Evolutionary conservation across 176 grass and related monocot species (phyloP), one percentile per base, ranked within the genome.

Genomic region (Carex scoparia): DNA sequence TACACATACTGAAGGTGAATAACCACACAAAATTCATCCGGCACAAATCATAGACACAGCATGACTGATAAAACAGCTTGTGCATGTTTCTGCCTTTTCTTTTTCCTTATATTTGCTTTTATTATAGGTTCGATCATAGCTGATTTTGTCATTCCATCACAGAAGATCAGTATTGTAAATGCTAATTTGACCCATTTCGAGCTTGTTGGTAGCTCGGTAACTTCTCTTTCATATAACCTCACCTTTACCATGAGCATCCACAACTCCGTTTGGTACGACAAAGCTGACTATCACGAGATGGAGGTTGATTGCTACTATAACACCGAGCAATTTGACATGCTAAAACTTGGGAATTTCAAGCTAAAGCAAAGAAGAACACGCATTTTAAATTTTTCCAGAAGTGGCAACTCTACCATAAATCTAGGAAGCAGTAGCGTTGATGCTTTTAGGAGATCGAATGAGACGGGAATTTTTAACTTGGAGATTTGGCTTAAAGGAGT

Each of bases 221-320:
- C 89, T 0, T 33, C 60, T 10, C 30, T 91, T 18, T 42, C 72
- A 16, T 91, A 88, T 83, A 88, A 91, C 82, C 86, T 91, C 13
- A 23, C 82, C 0, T 35, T 91, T 1, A 67, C 32, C 1, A 78
- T 91, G 40, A 77, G 35, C 28, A 31, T 91, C 16, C 86, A 55
- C 59, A 91, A 91, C 86, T 65, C 35, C 0, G 85, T 85, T 74
- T 88, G 89, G 89, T 55, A 31, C n/a, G 27, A 51, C 27, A 77
- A 51, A 55, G 42, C 49, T 4, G 81, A 83, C 82, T 81, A 79
- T 32, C 62, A 88, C 55, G 81, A 83, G 0, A 64, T 91, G 18
- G 86, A 71, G 59, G 89, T 84, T 0, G 54, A 79, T 6, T 92
- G 87, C 85, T 82, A 1, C 38, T 92, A 87, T 79, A 79, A 87